These are phyloP conservation scores for Auricularia cornea DNA, from an alignment of 768 basidiomycete genomes.

Conservation along the genomic window DNA sequence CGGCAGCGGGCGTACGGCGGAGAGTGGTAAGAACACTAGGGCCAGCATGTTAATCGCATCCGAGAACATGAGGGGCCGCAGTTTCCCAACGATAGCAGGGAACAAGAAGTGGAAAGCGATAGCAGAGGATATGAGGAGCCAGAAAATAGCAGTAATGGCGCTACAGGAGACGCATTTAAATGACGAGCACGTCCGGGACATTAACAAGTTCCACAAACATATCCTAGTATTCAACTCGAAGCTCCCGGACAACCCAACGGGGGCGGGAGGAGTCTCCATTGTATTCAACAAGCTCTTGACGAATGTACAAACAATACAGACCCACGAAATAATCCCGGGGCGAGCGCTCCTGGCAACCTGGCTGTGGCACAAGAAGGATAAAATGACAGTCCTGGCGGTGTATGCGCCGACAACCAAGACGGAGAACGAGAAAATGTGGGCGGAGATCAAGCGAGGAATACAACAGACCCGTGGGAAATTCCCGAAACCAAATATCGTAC, in stretches of 20 bases:
- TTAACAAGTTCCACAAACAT: background rate
- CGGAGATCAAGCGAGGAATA: background rate
- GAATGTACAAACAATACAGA: background rate
- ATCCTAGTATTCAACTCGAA: background rate
- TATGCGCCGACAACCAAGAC: background rate
- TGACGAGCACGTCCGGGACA: too few species aligned
- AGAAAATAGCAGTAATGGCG: background rate
- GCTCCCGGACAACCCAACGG: background rate
- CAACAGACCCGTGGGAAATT: background rate
- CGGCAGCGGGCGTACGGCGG: too few species aligned
- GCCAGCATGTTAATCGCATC: too few species aligned
- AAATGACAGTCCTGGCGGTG: background rate
- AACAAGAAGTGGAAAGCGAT: background rate
- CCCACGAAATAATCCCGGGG: background rate
- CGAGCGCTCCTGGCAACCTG: background rate
- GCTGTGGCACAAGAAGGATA: background rate
- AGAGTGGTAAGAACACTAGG: too few species aligned
- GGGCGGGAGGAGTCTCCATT: background rate
- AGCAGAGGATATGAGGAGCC: background rate
- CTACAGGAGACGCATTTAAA: too few species aligned
- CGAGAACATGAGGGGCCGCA: background rate
- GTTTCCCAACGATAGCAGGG: background rate
- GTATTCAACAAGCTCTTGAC: background rate
- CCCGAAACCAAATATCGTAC: slow-evolving; percentile 8
- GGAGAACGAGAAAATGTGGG: background rate